Evolutionary conservation across 345 rosid species (phyloP).

Genomic region (Eucalyptus sp.): DNA sequence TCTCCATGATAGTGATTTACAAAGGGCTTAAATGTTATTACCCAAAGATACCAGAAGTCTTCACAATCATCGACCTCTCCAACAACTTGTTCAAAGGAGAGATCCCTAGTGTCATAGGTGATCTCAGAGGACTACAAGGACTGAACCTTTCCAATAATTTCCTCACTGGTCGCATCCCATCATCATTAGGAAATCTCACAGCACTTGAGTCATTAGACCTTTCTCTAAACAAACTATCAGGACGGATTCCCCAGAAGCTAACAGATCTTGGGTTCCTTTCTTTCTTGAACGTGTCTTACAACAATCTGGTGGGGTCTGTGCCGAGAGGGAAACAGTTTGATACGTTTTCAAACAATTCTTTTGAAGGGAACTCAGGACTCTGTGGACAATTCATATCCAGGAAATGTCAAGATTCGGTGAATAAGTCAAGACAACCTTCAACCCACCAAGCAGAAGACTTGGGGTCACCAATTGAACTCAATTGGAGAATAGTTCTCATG

Average conservation of each 20-base stretch:
- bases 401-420: neutral
- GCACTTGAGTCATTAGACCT: conserved; percentile 7
- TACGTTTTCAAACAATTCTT: neutral
- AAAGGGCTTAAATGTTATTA: no score
- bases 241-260: conserved; percentile 5
- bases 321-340: conserved; percentile 1
- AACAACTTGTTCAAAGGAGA: neutral
- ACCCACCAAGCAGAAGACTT: neutral
- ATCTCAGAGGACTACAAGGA: neutral
- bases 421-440: neutral
- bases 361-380: neutral
- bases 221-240: conserved; percentile 3
- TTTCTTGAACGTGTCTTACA: conserved; percentile 3
- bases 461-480: neutral
- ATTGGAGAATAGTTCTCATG: neutral
- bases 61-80: fast-evolving
- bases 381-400: conserved; percentile 3
- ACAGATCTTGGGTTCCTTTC: conserved; percentile 1
- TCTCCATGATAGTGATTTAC: no score
- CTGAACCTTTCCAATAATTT: conserved; percentile 12
- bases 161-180: conserved; percentile 2
- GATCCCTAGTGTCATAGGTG: neutral
- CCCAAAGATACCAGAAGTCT: fast-evolving
- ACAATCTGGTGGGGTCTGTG: conserved; percentile 1
- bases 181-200: neutral